Conservation (phyloP, 345 rosid species). For the Bruguiera sexangula region DNA sequence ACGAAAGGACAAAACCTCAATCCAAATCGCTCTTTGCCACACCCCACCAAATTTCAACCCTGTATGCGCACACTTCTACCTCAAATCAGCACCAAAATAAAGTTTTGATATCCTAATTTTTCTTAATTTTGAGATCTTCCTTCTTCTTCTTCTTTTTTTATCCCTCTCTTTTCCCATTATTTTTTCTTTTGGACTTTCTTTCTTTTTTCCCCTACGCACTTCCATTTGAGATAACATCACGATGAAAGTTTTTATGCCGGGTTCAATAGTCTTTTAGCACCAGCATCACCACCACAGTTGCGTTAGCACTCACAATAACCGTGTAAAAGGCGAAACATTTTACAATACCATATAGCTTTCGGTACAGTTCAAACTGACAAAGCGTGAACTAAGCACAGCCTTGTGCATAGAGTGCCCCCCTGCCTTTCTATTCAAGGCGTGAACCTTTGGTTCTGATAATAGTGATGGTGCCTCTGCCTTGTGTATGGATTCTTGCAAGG, state of each 20-base stretch:
- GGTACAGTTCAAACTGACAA: constrained; percentile 23
- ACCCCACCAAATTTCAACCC: constrained; percentile 25
- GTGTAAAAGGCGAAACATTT: constrained; percentile 12
- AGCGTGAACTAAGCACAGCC: constrained; percentile 10
- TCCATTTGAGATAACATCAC: constrained; percentile 26
- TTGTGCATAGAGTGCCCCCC: neutral
- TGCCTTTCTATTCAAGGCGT: neutral
- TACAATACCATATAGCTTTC: constrained; percentile 11
- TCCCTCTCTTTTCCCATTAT: neutral
- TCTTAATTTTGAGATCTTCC: constrained; percentile 11
- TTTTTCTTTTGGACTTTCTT: constrained; percentile 6
- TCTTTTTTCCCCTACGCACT: constrained; percentile 38
- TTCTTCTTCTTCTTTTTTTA: constrained; percentile 3
- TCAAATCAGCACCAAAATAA: constrained; percentile 1
- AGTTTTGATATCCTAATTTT: constrained; percentile 20
- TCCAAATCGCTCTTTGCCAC: constrained; percentile 16
- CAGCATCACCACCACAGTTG: neutral
- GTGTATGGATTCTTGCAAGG: constrained; percentile 90
- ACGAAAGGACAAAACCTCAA: constrained; percentile 18
- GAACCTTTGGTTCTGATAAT: constrained; percentile 89
- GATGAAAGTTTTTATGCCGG: neutral
- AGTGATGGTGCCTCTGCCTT: constrained; percentile 94
- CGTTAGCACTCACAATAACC: neutral
- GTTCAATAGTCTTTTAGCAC: constrained; percentile 1
- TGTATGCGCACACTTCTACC: constrained; percentile 16